Evolutionary conservation across 2,329 filamentous ascomycete genomes (phyloP), one percentile per base, ranked within the genome.

Genomic region (Aspergillus sp.): DNA sequence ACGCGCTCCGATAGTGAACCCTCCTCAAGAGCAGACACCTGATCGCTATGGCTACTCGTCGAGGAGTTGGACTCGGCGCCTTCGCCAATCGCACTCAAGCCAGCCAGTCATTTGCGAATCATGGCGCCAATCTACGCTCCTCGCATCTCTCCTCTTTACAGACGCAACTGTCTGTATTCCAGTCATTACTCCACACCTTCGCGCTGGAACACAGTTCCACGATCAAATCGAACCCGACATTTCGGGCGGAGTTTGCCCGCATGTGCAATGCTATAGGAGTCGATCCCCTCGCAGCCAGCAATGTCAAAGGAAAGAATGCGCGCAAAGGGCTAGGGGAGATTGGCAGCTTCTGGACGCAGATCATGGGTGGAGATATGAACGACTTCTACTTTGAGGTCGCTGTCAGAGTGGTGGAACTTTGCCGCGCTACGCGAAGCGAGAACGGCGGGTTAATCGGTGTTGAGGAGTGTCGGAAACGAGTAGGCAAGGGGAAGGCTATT

Each of bases 321-420:
- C 78, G 75, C 3, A 81, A 64, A 74, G 79, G 79, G 17, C 58
- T 71, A n/a, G 71, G 72, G 23, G 76, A 77, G 54, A 82, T 80
- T 1, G 86, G 86, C 17, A 95, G 89, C 60, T 88, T 97, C 61
- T 98, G 95, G 94, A 90, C 92, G 8, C 93, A 97, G 80, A 86
- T 98, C 64, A 84, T 98, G 19, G 95, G 95, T 30, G 87, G 90
- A 61, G 92, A 88, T 69, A 93, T 99, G 68, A 96, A 97, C 74
- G 95, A 99, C 76, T 99, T 99, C 74, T 99, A 98, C 80, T 98
- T 98, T 76, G 94, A 96, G 80, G 86, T 99, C 49, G 95, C 92
- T 1, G 94, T 98, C n/a, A 85, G 91, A 53, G 90, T 98, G 0
- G 95, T 99, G 5, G 94, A 98, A 76, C 87, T 97, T 7, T 99